Percentiles rank a stretch among this genome's conserved stretches.
Conservation (phyloP, 805 yeast species). For the Hyphopichia homilentoma region DNA sequence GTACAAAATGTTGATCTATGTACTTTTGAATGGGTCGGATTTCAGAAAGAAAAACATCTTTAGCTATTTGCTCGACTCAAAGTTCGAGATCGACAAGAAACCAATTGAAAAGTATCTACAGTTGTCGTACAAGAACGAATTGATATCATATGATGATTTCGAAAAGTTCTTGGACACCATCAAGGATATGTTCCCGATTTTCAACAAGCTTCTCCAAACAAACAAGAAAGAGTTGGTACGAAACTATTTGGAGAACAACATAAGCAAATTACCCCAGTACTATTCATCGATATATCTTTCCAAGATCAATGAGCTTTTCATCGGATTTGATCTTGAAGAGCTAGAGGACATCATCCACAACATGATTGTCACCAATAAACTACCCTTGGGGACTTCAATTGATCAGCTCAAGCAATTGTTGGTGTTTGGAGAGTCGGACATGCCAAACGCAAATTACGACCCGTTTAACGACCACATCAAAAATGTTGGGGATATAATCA, state of each 20-base stretch:
- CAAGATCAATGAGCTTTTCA: conserved; percentile 17
- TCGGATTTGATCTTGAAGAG: conserved; percentile 19
- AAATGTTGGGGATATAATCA: conserved; percentile 19
- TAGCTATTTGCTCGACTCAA: conserved; percentile 10
- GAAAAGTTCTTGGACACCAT: conserved; percentile 9
- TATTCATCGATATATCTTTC: conserved; percentile 22
- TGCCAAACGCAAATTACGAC: too few relatives aligned
- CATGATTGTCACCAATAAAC: conserved; percentile 34
- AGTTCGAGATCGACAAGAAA: conserved; percentile 2
- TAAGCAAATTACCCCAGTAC: conserved; percentile 25
- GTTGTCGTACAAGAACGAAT: conserved; percentile 7
- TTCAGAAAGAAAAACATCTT: conserved; percentile 25
- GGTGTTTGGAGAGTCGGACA: too few relatives aligned
- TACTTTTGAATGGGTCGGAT: conserved; percentile 30
- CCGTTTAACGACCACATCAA: conserved; percentile 22
- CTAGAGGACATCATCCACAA: conserved; percentile 24
- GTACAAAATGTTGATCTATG: conserved; percentile 25
- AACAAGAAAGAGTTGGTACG: conserved; percentile 8
- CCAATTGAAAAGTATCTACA: conserved; percentile 4
- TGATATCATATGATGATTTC: conserved; percentile 14
- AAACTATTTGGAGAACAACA: conserved; percentile 29
- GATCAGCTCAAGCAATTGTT: conserved; percentile 29
- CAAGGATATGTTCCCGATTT: neutral
- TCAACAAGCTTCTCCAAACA: neutral
- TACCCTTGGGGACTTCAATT: conserved; percentile 25